Evolutionary conservation across 495 filamentous ascomycete species (phyloP).

Genomic region (Trichocladium antarcticum): DNA sequence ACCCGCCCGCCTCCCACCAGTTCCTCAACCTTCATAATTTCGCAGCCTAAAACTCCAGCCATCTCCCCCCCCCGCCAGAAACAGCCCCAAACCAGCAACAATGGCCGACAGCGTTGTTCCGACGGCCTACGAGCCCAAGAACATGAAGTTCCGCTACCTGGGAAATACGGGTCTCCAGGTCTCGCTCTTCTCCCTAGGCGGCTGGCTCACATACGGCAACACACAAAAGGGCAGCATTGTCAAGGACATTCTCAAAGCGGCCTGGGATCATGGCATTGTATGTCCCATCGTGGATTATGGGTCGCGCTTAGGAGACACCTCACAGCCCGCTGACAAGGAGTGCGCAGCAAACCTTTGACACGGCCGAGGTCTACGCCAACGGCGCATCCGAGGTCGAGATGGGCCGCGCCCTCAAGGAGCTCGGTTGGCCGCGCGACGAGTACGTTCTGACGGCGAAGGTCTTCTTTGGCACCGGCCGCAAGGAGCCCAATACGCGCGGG

Average conservation of each 20-base stretch:
- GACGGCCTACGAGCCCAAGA: slow-evolving; percentile 39
- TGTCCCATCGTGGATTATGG: too few species aligned
- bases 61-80: too few species aligned
- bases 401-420: slow-evolving; percentile 57
- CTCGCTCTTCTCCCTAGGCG: slow-evolving; percentile 54
- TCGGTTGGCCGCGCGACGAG: slow-evolving; percentile 67
- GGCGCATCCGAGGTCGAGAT: slow-evolving; percentile 66
- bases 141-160: slow-evolving; percentile 59
- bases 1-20: not conserved
- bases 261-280: slow-evolving; percentile 45
- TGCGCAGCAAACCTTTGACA: slow-evolving; percentile 45
- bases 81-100: too few species aligned
- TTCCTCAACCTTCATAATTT: too few species aligned
- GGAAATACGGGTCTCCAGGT: slow-evolving; percentile 60
- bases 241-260: slow-evolving; percentile 35
- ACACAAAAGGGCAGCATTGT: slow-evolving; percentile 36
- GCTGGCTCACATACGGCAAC: slow-evolving; percentile 42
- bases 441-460: slow-evolving; percentile 80
- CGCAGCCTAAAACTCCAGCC: too few species aligned
- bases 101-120: slow-evolving; percentile 24
- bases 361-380: slow-evolving; percentile 50
- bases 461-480: slow-evolving; percentile 29
- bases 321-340: not conserved
- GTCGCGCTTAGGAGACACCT: too few species aligned
- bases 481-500: slow-evolving; percentile 55